Conservation (phyloP, 2,329 filamentous ascomycete species). For the Pseudogymnoascus sp. region DNA sequence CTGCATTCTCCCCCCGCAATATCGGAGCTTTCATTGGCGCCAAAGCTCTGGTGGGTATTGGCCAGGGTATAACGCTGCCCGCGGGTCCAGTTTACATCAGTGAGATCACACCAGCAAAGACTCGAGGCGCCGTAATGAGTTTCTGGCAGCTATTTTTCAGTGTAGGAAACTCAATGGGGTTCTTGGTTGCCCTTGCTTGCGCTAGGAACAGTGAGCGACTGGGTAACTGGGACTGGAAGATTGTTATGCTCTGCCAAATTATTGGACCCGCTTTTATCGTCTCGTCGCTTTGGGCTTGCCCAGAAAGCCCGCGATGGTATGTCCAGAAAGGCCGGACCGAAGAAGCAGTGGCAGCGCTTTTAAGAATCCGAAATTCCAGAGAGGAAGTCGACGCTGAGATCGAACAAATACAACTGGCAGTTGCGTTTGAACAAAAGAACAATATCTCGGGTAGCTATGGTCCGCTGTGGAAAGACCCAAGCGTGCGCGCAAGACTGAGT, state of each 20-base stretch:
- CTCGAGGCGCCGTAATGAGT: constrained; percentile 48
- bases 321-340: constrained; percentile 47
- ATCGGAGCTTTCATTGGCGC: constrained; percentile 46
- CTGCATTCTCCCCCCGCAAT: constrained; percentile 40
- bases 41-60: constrained; percentile 44
- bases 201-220: constrained; percentile 37
- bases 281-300: constrained; percentile 26
- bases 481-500: constrained; percentile 43
- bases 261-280: constrained; percentile 43
- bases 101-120: constrained; percentile 42
- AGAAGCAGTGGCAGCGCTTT: constrained; percentile 46
- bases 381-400: constrained; percentile 47
- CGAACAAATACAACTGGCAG: constrained; percentile 42
- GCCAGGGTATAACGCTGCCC: constrained; percentile 44
- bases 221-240: constrained; percentile 48
- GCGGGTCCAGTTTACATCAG: constrained; percentile 48
- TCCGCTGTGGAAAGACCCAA: constrained; percentile 48
- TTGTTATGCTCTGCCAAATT: constrained; percentile 48
- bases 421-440: constrained; percentile 45
- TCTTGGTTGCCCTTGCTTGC: constrained; percentile 44
- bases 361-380: constrained; percentile 24
- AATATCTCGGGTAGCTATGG: constrained; percentile 44
- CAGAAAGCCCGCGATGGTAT: constrained; percentile 48
- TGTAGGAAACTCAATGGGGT: constrained; percentile 46
- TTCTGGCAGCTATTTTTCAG: constrained; percentile 51